phyloP scores from a whole-genome alignment of 75 land plant genomes.

The Pinus taeda region DNA sequence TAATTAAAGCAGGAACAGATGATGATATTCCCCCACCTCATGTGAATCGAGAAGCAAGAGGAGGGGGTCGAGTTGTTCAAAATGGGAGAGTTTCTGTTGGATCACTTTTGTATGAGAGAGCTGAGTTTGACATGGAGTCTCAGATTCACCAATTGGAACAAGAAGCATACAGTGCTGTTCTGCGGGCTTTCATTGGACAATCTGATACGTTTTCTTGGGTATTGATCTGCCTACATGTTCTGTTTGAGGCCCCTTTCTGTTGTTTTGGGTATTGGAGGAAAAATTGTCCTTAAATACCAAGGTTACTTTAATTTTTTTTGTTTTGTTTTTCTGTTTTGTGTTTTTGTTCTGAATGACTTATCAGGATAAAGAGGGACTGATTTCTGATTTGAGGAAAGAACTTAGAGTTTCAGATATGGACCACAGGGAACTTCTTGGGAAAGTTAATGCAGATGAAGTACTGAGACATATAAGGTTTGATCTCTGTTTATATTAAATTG shows the following conservation, averaged over 20 bases:
- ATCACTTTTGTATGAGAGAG: not conserved
- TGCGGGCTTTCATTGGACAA: constrained; percentile 49
- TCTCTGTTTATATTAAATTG: not conserved
- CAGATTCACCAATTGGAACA: constrained; percentile 31
- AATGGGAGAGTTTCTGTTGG: constrained; percentile 19
- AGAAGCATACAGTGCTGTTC: constrained; percentile 46
- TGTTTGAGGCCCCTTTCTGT: not conserved
- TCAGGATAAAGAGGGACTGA: constrained; percentile 40
- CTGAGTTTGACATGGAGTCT: constrained; percentile 12
- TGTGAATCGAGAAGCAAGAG: constrained; percentile 3
- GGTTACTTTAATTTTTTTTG: not conserved
- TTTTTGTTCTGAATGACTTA: not conserved
- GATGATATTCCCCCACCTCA: constrained; percentile 33
- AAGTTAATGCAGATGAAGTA: constrained; percentile 21
- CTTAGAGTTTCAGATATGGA: constrained; percentile 45
- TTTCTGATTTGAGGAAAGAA: constrained; percentile 45
- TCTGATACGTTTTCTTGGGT: constrained; percentile 51
- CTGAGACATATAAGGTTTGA: constrained; percentile 21
- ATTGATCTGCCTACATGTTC: constrained; percentile 5
- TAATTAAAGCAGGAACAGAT: constrained; percentile 21
- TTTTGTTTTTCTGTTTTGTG: not conserved
- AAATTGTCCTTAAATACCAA: not conserved
- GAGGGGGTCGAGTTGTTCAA: constrained; percentile 5
- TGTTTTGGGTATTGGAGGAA: not conserved
- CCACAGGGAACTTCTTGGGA: constrained; percentile 34